Evolutionary conservation across 1,139 yeast genomes (phyloP), one percentile per base, ranked within the genome.

Genomic region (Trichomonascaceae sp.): DNA sequence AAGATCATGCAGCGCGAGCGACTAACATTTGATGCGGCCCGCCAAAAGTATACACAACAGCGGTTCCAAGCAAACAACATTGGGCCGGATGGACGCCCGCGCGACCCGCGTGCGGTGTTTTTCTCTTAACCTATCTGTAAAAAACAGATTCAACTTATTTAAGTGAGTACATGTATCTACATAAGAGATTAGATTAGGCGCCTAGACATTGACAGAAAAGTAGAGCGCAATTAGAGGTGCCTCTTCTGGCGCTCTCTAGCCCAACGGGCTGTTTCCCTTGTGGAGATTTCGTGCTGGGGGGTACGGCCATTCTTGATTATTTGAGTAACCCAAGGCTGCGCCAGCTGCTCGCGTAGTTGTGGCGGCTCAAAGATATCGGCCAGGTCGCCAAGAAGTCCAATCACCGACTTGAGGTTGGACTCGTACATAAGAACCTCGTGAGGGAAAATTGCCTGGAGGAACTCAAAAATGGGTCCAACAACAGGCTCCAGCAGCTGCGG

Each of bases 201-300:
- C n/a, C n/a, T n/a, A n/a, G n/a, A n/a, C n/a, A 20, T 20, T 20
- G n/a, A 20, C 26, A 23, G 13, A 23, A 13, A 23, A 23, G 13
- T 14, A 4, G 13, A 23, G 4, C n/a, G 13, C n/a, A 23, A 23
- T 4, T n/a, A 4, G 13, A 23, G 13, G 13, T n/a, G 49, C 29
- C 32, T 35, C 60, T 74, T 76, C 54, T 76, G 85, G 59, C 76
- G 94, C 48, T 81, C 94, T 47, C 93, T 73, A 9, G 97, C 96
- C 96, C 97, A 89, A 60, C 87, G 74, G 13, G 96, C 96, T 17
- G 94, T 82, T 50, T 80, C 92, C 53, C 72, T 74, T 8, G 96
- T 84, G 37, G 69, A 63, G 43, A 69, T 70, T 30, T 74, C 65
- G 51, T 76, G 81, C 26, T 63, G 48, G 39, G 69, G 67, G 52